Conservation (phyloP, 805 yeast species). For the Saccharomycopsis selenospora region DNA sequence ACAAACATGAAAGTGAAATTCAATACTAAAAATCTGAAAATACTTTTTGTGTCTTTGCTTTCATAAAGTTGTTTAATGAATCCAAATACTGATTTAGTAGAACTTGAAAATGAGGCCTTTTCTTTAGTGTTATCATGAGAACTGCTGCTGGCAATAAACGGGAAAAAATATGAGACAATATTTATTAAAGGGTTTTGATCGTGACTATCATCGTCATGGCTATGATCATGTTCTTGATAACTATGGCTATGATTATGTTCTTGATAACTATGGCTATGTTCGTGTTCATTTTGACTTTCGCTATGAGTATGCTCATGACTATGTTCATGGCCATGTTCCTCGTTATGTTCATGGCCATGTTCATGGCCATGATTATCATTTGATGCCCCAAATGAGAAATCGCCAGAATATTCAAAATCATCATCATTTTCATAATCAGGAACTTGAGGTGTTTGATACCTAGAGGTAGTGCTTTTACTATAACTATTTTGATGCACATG, state of each 20-base stretch:
- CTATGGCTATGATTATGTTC: not conserved
- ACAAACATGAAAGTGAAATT: conserved; percentile 92
- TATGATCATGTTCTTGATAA: not conserved
- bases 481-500: not conserved
- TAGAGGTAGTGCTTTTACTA: not conserved
- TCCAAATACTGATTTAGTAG: conserved; percentile 3
- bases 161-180: conserved; percentile 16
- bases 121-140: not conserved
- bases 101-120: conserved; percentile 1
- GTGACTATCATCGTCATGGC: conserved; percentile 1
- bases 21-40: conserved; percentile 76
- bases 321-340: conserved; percentile 17
- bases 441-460: not conserved
- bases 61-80: conserved; percentile 31
- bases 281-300: conserved; percentile 20
- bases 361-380: conserved; percentile 1
- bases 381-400: conserved; percentile 17
- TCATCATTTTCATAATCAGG: conserved; percentile 14
- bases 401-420: conserved; percentile 16
- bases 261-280: conserved; percentile 23
- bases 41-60: conserved; percentile 74
- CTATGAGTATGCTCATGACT: conserved; percentile 10
- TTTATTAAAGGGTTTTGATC: conserved; percentile 10
- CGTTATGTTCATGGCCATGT: conserved; percentile 17
- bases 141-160: conserved; percentile 9